Evolutionary conservation across 352 stramenopile species (phyloP), one percentile per base, ranked within the genome.

Genomic region (Phytophthora sojae): DNA sequence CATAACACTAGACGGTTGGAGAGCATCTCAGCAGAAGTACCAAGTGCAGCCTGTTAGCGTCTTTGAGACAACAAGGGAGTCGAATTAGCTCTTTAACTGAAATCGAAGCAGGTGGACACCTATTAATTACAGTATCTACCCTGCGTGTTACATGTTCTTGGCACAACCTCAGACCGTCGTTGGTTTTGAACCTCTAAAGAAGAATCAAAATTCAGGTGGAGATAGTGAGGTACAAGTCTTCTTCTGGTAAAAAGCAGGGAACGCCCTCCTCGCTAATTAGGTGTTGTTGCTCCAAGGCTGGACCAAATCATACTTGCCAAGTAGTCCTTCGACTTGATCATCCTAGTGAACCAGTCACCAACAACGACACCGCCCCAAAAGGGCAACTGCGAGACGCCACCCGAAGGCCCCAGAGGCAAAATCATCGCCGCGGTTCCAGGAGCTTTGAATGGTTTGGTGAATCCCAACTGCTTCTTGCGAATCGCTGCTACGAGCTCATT

Each of bases 371-470:
- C 75, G 17, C 74, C 63, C 23, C 69, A 72, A 8, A 80, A 3
- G 1, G 75, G 78, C 6, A 85, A 57, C 50, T 85, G 76, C 5
- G 52, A 61, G 19, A 83, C 70, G 7, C 78, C 76, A n/a, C 74
- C 78, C 12, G 60, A 68, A 4, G 72, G 73, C 1, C 78, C 78
- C 5, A 85, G 55, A 0, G 78, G 76, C 25, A 86, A 59, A 23
- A 83, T 23, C 58, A 83, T 80, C 11, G 39, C 58, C 23, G 76
- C 65, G 0, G 66, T 67, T 19, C 30, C 37, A 4, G 69, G 61
- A 14, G 69, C 55, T 17, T 68, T 66, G 25, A 74, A 80, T 19
- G 64, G 61, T 39, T 78, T 78, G 2, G 37, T 58, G 25, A 80
- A 73, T 0, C 57, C 51, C 6, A 52, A n/a, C 12, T 80, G 47